Evolutionary conservation across 1,284 basidiomycete species (phyloP).

Genomic region (Volvariella volvacea): DNA sequence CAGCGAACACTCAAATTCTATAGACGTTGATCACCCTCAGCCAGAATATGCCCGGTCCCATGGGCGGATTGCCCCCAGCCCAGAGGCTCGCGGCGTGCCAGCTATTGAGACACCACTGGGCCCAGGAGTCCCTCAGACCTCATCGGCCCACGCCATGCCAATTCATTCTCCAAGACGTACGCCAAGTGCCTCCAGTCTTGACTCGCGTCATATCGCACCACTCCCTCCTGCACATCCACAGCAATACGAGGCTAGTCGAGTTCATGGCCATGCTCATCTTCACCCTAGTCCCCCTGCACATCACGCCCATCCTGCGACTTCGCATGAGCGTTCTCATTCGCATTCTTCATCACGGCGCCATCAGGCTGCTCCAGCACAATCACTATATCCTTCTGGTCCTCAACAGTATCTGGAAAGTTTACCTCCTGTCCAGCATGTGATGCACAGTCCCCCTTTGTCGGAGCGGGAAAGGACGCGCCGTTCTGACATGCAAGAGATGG

Average conservation of each 20-base stretch:
- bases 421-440: slow-evolving; percentile 33
- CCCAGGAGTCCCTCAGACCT: slow-evolving; percentile 26
- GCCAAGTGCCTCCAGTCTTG: slow-evolving; percentile 23
- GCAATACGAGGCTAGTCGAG: slow-evolving; percentile 31
- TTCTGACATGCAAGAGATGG: slow-evolving; percentile 15
- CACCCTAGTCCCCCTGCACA: slow-evolving; percentile 33
- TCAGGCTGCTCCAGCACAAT: slow-evolving; percentile 22
- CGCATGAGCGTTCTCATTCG: slow-evolving; percentile 27
- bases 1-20: slow-evolving; percentile 28
- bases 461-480: slow-evolving; percentile 40
- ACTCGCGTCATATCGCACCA: slow-evolving; percentile 43
- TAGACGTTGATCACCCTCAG: slow-evolving; percentile 34
- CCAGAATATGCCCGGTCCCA: slow-evolving; percentile 41
- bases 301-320: slow-evolving; percentile 24
- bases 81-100: slow-evolving; percentile 41
- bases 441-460: slow-evolving; percentile 43
- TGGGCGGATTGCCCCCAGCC: slow-evolving; percentile 33
- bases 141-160: slow-evolving; percentile 31
- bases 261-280: slow-evolving; percentile 35
- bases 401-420: slow-evolving; percentile 39
- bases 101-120: slow-evolving; percentile 36
- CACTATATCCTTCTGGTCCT: slow-evolving; percentile 27
- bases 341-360: slow-evolving; percentile 34
- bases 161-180: slow-evolving; percentile 25
- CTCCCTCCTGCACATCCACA: slow-evolving; percentile 21